Evolutionary conservation across 345 rosid genomes (phyloP).

Genomic region (Cardamine occulta): DNA sequence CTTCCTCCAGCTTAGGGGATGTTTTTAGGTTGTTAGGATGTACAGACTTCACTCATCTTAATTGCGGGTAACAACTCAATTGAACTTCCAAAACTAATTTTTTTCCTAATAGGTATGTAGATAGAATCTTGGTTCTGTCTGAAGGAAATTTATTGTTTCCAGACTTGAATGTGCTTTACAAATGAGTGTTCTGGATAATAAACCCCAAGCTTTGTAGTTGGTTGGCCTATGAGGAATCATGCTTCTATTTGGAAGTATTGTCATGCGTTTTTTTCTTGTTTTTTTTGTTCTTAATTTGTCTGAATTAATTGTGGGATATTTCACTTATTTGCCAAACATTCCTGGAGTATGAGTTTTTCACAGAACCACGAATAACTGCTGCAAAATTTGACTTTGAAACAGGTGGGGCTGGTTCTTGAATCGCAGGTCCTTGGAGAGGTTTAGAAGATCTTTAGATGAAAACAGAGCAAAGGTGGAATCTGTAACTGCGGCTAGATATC

Average conservation of each 20-base stretch:
- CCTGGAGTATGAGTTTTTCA: not conserved
- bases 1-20: slow-evolving; percentile 71
- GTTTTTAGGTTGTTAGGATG: slow-evolving; percentile 35
- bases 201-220: slow-evolving; percentile 8
- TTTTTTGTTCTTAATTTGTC: not conserved
- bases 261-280: not conserved
- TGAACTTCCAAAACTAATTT: not conserved
- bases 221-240: slow-evolving; percentile 1
- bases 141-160: slow-evolving; percentile 3
- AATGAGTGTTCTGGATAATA: not conserved
- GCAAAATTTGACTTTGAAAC: slow-evolving; percentile 22
- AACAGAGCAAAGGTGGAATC: slow-evolving; percentile 25
- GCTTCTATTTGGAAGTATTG: slow-evolving; percentile 11
- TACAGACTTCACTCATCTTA: slow-evolving; percentile 30
- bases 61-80: slow-evolving; percentile 35
- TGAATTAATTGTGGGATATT: slow-evolving; percentile 24
- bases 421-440: slow-evolving; percentile 29
- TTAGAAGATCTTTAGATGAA: slow-evolving; percentile 40
- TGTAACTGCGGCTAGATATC: slow-evolving; percentile 31
- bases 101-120: slow-evolving; percentile 18
- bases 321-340: slow-evolving; percentile 17
- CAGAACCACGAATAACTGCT: slow-evolving; percentile 16
- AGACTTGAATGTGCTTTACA: not conserved
- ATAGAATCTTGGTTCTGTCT: slow-evolving; percentile 18
- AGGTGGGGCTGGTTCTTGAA: slow-evolving; percentile 31